Evolutionary conservation across 805 yeast genomes (phyloP), one percentile per base, ranked within the genome.

Genomic region (Zygoascus bituminiphila): DNA sequence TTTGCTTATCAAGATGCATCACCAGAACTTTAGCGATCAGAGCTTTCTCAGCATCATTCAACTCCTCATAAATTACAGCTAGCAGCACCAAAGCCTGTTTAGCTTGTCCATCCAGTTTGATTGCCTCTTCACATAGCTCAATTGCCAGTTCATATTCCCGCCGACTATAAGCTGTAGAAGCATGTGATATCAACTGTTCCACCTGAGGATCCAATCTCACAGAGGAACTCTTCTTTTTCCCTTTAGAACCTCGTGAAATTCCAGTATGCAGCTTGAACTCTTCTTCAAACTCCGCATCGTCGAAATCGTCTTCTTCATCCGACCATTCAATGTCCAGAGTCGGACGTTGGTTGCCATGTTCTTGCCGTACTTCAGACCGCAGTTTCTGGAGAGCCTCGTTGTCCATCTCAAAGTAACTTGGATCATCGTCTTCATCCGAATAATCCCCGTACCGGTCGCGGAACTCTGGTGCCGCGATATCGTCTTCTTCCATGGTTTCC

Each of bases 91-190:
- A 63, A 15, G 68, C 65, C 37, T 51, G 54, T 31, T 58, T 52
- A 17, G 63, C 59, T n/a, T 52, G 48, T 2, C 59, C 57, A 41
- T 63, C 66, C 24, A 53, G 51, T 12, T 51, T 54, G 22, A 66
- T 54, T 2, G 66, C 66, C 44, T 59, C 62, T 40, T 63, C 67
- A 17, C 57, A 53, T n/a, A 62, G 45, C 20, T 49, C 54, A 19
- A 65, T 51, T 1, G 68, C 68, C 2, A 46, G 52, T 4, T 57
- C 60, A 25, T 54, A 53, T 41, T 62, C 82, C 44, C 74, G 74
- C 25, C 75, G 61, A 1, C 84, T 95, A 70, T 82, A 88, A 0
- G 88, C 85, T 56, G 82, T 88, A 58, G 87, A 84, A 1, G 95
- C 96, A 54, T 73, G 72, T 8, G 91, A 80, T 20, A 87, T 63